These are phyloP conservation scores for Fraxinus dipetala DNA, from an alignment of 305 asterid genomes.

Conservation along the genomic window DNA sequence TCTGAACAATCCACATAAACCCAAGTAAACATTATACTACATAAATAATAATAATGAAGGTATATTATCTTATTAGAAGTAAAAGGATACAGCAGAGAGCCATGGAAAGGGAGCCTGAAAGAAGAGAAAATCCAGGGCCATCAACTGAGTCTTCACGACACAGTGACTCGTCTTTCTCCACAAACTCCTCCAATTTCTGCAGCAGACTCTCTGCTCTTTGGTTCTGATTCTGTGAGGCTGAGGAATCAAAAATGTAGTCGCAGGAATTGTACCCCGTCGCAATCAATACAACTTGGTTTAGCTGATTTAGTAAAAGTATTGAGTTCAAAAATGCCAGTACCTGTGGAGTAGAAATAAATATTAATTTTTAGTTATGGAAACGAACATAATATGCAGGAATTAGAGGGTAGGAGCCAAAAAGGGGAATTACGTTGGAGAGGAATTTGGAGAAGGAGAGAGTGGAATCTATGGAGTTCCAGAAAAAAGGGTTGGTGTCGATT, in stretches of 20 bases:
- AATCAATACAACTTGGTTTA: conserved; percentile 82
- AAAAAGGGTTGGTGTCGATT: conserved; percentile 70
- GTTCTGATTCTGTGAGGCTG: conserved; percentile 43
- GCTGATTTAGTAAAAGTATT: conserved; percentile 63
- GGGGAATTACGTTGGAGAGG: conserved; percentile 59
- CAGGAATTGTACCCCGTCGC: conserved; percentile 79
- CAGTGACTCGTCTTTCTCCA: conserved; percentile 59
- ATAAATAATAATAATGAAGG: not conserved
- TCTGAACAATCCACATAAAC: conserved; percentile 19
- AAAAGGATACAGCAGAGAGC: conserved; percentile 85
- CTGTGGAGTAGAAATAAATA: conserved; percentile 32
- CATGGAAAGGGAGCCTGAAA: conserved; percentile 91
- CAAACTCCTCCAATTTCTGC: conserved; percentile 67
- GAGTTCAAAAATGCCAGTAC: conserved; percentile 77
- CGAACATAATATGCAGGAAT: not conserved
- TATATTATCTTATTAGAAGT: not conserved
- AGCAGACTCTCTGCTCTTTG: conserved; percentile 67
- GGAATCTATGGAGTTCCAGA: conserved; percentile 68
- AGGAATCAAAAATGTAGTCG: conserved; percentile 58
- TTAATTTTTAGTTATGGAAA: conserved; percentile 1
- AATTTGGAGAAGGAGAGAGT: conserved; percentile 59
- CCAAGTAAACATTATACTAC: not conserved
- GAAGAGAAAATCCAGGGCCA: conserved; percentile 71
- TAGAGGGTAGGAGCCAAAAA: not conserved
- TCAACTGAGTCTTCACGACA: conserved; percentile 54